Base-by-base conservation (phyloP, 1,284 basidiomycete species). In the Moesziomyces antarcticus region DNA sequence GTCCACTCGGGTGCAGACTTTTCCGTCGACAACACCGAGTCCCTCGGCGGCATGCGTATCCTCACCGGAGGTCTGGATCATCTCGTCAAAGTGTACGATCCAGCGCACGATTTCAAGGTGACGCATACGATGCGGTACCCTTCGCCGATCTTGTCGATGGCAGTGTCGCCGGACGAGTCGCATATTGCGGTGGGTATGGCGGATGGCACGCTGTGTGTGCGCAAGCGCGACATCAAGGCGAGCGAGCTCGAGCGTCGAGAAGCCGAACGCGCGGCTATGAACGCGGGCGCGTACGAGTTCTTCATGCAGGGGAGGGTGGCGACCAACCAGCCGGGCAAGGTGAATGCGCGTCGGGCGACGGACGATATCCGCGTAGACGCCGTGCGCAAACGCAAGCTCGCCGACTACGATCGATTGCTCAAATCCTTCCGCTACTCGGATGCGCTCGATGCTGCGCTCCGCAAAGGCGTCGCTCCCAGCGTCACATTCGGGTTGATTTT, bases 101-200 rank as follows among this genome's bases (percentile, higher is more conserved):
- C 81, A 24, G 82, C 85, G 13, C 90, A 96, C 50, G 90, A 92
- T 80, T 82, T 78, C 60, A 91, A 91, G 41, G 97, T 99, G 30
- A 91, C 96, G 10, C 97, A 99, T 84, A 98, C 97, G 0, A 99
- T 99, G 94, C 91, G 96, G 44, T 99, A 99, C 84, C 93, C 95
- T 3, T 93, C 94, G 1, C 94, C 95, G 1, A 86, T 99, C 4
- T 87, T 99, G 6, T 93, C 91, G 79, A 86, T 99, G 47, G 94
- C 93, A 93, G 64, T 98, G 92, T 68, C 96, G 90, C 95, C 95
- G 20, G 96, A 98, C 84, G 94, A 97, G 81, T 96, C 93, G 2
- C 95, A 98, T 80, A 92, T 99, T 50, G 93, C 93, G 0, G 93
- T 92, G 2, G 97, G 96, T 25, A 94, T 98, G 92, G 91, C 94